Percentiles rank a stretch among this genome's conserved stretches.
Conservation (phyloP, 2,329 filamentous ascomycete species). For the Setomelanomma holmii region DNA sequence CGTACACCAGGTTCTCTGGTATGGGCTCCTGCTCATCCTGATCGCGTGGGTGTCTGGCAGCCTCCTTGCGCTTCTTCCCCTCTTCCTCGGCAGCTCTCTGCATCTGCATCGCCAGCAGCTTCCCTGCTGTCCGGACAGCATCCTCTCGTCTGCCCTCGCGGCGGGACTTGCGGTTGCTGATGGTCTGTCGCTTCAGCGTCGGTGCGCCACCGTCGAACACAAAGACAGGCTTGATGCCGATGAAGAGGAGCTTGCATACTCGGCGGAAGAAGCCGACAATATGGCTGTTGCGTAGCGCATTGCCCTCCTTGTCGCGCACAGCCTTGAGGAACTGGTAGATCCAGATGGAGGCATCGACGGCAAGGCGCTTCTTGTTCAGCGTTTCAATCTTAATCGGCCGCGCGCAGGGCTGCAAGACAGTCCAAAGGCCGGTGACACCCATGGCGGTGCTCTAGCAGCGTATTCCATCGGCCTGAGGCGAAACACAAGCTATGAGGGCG, state of each 20-base stretch:
- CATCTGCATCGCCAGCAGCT: slow-evolving; percentile 92
- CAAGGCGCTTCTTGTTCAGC: slow-evolving; percentile 93
- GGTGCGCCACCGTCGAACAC: slow-evolving; percentile 98
- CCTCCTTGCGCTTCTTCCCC: slow-evolving; percentile 67
- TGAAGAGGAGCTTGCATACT: slow-evolving; percentile 97
- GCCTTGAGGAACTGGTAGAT: slow-evolving; percentile 99
- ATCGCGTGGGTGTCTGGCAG: slow-evolving; percentile 47
- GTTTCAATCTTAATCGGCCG: slow-evolving; percentile 96
- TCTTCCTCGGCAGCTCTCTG: slow-evolving; percentile 89
- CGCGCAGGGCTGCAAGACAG: slow-evolving; percentile 91
- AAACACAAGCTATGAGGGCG: background rate
- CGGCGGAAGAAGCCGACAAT: slow-evolving; percentile 97
- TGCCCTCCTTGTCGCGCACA: slow-evolving; percentile 97
- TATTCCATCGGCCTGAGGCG: slow-evolving; percentile 20
- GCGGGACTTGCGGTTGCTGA: slow-evolving; percentile 76
- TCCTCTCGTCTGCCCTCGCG: slow-evolving; percentile 91
- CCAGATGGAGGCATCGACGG: slow-evolving; percentile 98
- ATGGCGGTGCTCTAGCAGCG: slow-evolving; percentile 57
- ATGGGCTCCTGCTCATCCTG: slow-evolving; percentile 72
- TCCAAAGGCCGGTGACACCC: slow-evolving; percentile 99
- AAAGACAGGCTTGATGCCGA: slow-evolving; percentile 95
- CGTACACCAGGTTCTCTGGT: slow-evolving; percentile 82
- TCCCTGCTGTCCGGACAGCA: slow-evolving; percentile 89
- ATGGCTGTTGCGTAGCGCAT: slow-evolving; percentile 93
- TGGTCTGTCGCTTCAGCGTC: slow-evolving; percentile 87